Conservation (phyloP, 1,139 yeast species). For the Kodamaea alishanica region DNA sequence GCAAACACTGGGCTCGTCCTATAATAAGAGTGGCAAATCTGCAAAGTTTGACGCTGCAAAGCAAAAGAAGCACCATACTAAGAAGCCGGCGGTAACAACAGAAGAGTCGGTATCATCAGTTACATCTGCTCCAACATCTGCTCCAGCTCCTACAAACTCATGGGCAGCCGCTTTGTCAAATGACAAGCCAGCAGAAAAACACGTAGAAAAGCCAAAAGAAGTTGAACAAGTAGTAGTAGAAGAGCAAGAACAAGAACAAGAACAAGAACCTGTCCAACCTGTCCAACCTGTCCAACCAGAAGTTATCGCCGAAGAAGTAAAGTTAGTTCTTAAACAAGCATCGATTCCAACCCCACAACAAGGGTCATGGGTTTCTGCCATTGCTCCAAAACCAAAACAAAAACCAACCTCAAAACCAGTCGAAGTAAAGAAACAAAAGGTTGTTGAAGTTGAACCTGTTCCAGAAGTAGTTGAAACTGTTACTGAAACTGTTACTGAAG, state of each 20-base stretch:
- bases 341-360: slow-evolving; percentile 30
- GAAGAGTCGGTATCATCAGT: slow-evolving; percentile 6
- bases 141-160: slow-evolving; percentile 28
- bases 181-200: slow-evolving; percentile 35
- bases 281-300: slow-evolving; percentile 4
- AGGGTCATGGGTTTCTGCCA: slow-evolving; percentile 58
- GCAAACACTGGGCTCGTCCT: too few species aligned
- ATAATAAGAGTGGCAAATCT: too few species aligned
- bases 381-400: slow-evolving; percentile 51
- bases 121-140: slow-evolving; percentile 9
- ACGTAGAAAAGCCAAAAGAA: slow-evolving; percentile 16
- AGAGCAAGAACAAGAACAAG: slow-evolving; percentile 14
- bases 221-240: slow-evolving; percentile 6
- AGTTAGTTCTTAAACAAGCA: slow-evolving; percentile 29
- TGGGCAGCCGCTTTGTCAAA: slow-evolving; percentile 51
- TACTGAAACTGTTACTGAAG: slow-evolving; percentile 7
- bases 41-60: slow-evolving; percentile 5
- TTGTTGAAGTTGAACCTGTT: slow-evolving; percentile 5
- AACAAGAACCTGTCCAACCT: slow-evolving; percentile 10
- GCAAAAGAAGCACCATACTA: slow-evolving; percentile 6
- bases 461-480: slow-evolving; percentile 9
- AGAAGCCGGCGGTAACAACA: slow-evolving; percentile 10
- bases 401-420: slow-evolving; percentile 15
- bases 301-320: slow-evolving; percentile 11
- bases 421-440: slow-evolving; percentile 6